Conservation (phyloP, 75 land plant genomes). For the Ceratopteris richardii region DNA sequence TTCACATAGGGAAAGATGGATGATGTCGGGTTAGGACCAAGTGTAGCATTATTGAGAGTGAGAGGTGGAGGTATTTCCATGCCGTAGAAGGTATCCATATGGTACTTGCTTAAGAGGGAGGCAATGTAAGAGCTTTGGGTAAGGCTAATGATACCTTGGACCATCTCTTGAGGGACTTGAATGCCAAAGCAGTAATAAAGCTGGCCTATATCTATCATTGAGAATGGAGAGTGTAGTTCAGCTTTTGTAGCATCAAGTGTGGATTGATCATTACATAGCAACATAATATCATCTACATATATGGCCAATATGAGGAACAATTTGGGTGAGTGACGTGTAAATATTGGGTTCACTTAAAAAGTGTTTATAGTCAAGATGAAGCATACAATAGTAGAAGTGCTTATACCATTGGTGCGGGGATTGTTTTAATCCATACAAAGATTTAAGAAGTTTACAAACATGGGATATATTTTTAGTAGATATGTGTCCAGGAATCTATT, state of each 20-base stretch:
- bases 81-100: no score
- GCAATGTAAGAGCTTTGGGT: no score
- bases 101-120: no score
- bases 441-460: conserved; percentile 10
- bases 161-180: no score
- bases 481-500: conserved; percentile 8
- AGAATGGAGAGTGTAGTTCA: not conserved
- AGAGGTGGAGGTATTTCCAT: no score
- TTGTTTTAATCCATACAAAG: conserved; percentile 20
- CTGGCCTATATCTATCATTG: not conserved
- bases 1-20: not conserved
- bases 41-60: no score
- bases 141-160: no score
- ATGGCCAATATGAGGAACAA: not conserved
- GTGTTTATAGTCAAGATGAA: not conserved
- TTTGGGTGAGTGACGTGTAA: not conserved
- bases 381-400: conserved; percentile 5
- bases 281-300: conserved; percentile 4
- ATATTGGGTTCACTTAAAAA: not conserved
- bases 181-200: not conserved
- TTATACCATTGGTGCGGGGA: conserved; percentile 14
- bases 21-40: no score
- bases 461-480: not conserved
- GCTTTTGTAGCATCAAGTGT: not conserved
- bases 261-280: not conserved